Base-by-base conservation (phyloP, 768 basidiomycete genomes). In the Fomitopsis serialis region DNA sequence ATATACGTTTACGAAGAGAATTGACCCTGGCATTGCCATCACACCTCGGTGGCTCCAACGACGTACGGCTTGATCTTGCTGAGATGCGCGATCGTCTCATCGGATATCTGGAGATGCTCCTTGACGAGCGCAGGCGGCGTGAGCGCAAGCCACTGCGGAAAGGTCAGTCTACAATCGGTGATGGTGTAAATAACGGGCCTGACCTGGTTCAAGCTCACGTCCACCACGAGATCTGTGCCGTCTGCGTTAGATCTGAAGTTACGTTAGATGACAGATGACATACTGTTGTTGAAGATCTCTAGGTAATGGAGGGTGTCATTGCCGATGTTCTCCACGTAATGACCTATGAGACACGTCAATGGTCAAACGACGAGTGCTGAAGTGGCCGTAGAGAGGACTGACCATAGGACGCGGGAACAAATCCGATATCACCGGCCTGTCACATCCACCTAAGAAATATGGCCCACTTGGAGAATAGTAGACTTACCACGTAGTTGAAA, bases 71-170 rank as follows among this genome's bases (percentile, higher is more conserved):
- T 81, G 21, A 71, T 73, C 61, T 72, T 79, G 56, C 70, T 78
- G 40, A 85, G 68, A 8, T 70, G 67, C 2, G 72, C 66, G 42
- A 85, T 76, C 8, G 73, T 70, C 19, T 74, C 76, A 22, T 81
- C 77, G 10, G 77, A 75, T 45, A 86, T 59, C 21, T 72, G 71
- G n/a, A 85, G 74, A 57, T 85, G 80, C 0, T 79, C 80, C 61
- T 81, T 80, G 27, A 86, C 82, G 9, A 86, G 71, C 25, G 71
- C 72, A 1, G 75, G 78, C 5, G 82, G 82, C 0, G 78, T 80
- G 34, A 84, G 63, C 0, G 83, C 81, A 17, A 85, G 69, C 82
- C 83, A 84, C 60, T 84, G 76, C 12, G 24, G 17, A 5, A 11
- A 15, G 4, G 19, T 23, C 29, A 32, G 29, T 11, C 29, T 6